Evolutionary conservation across 495 filamentous ascomycete genomes (phyloP).

Genomic region (Aspergillus panamensis): DNA sequence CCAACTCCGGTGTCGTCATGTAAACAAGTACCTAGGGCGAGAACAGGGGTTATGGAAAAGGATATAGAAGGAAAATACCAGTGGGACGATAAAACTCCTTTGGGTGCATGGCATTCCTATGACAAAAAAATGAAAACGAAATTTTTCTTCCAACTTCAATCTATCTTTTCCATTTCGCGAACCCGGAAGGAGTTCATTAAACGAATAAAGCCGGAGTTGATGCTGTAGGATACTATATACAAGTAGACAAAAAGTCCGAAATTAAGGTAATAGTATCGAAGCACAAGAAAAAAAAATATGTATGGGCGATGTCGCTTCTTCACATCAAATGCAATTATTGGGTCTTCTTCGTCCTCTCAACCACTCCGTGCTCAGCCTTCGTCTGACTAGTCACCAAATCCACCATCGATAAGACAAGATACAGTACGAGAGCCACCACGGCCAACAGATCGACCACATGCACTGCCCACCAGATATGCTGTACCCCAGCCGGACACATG

Average conservation of each 20-base stretch:
- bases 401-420: constrained; percentile 8
- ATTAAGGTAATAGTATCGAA: not conserved
- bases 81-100: constrained; percentile 30
- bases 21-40: constrained; percentile 49
- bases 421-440: constrained; percentile 20
- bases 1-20: constrained; percentile 99
- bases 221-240: not conserved
- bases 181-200: too few relatives aligned
- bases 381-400: not conserved
- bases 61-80: constrained; percentile 42
- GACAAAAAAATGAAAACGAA: constrained; percentile 24
- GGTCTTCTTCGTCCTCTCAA: constrained; percentile 5
- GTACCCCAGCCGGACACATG: constrained; percentile 72
- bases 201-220: too few relatives aligned
- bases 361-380: not conserved
- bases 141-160: constrained; percentile 5
- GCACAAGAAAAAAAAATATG: not conserved
- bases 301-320: not conserved
- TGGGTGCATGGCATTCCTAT: constrained; percentile 25
- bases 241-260: not conserved
- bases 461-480: constrained; percentile 93
- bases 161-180: not conserved
- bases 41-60: constrained; percentile 24
- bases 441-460: constrained; percentile 68
- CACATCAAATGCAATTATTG: not conserved